A percentile compares a stretch with the other conserved stretches of the same genome.
Conservation (phyloP, 1,139 yeast species). For the Saccharomyces hybrid region DNA sequence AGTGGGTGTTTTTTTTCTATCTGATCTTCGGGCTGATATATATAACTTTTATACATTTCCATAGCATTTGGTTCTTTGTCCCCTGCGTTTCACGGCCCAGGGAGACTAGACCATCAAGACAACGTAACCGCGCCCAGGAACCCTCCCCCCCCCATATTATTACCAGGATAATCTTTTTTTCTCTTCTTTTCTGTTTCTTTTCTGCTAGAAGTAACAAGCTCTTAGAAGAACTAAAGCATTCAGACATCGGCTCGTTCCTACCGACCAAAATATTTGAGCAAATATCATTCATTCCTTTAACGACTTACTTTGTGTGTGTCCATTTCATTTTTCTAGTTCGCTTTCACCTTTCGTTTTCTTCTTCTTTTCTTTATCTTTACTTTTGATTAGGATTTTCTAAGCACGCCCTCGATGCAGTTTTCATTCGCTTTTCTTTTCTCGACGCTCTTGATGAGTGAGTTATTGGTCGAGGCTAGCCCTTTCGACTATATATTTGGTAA, state of each 20-base stretch:
- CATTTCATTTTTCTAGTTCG: background rate
- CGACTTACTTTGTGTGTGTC: background rate
- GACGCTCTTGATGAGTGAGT: background rate
- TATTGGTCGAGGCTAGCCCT: background rate
- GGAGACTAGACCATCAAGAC: background rate
- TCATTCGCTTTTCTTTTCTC: background rate
- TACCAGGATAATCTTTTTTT: background rate
- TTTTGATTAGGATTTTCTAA: background rate
- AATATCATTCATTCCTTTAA: background rate
- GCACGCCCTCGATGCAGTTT: background rate
- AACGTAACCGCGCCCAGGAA: background rate
- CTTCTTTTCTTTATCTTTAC: background rate
- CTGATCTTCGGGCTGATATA: slow-evolving; percentile 1
- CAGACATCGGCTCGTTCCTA: background rate
- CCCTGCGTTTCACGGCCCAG: background rate
- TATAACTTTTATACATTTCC: background rate
- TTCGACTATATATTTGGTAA: background rate
- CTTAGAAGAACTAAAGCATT: slow-evolving; percentile 1
- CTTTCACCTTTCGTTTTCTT: background rate
- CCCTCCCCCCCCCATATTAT: background rate
- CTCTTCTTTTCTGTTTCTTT: background rate
- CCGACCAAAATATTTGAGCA: background rate
- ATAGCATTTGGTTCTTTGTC: background rate
- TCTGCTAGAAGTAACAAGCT: background rate
- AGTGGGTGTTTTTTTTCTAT: background rate